These are phyloP conservation scores for Calonectria multiphialidica DNA, from an alignment of 2,329 filamentous ascomycete genomes.

Conservation along the genomic window DNA sequence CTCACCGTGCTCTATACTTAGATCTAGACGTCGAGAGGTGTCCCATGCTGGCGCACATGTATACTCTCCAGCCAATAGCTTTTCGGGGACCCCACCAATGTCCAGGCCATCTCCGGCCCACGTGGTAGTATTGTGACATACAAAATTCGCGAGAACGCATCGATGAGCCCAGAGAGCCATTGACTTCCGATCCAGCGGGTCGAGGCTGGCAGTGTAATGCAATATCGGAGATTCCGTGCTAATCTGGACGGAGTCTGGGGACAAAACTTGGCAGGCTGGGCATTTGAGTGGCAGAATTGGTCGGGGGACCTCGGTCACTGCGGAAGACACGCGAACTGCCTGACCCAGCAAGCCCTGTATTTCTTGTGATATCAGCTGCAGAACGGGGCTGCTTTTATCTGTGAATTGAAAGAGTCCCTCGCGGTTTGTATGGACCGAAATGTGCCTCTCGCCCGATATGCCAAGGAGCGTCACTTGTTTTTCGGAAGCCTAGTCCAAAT, in stretches of 20 bases:
- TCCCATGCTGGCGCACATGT: constrained; percentile 5
- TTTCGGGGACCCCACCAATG: neutral
- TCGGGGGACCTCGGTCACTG: neutral
- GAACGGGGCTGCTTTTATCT: neutral
- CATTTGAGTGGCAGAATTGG: neutral
- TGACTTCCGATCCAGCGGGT: neutral
- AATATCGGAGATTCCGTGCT: neutral
- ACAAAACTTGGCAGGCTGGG: neutral
- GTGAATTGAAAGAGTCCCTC: neutral
- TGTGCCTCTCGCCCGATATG: neutral
- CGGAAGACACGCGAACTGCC: neutral
- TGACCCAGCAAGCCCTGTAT: neutral
- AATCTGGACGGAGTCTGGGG: neutral
- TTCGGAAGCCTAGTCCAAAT: neutral
- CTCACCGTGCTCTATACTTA: constrained; percentile 4
- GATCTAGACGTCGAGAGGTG: neutral
- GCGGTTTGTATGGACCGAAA: neutral
- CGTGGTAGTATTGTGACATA: neutral
- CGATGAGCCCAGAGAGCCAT: constrained; percentile 7
- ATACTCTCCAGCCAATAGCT: constrained; percentile 3
- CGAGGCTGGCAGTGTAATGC: neutral
- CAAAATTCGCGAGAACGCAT: constrained; percentile 6
- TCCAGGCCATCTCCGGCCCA: neutral
- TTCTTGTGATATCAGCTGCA: neutral
- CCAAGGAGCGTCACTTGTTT: neutral